Evolutionary conservation across 129 eudicot genomes (phyloP), one percentile per base, ranked within the genome.

Genomic region (Flaveria robusta): DNA sequence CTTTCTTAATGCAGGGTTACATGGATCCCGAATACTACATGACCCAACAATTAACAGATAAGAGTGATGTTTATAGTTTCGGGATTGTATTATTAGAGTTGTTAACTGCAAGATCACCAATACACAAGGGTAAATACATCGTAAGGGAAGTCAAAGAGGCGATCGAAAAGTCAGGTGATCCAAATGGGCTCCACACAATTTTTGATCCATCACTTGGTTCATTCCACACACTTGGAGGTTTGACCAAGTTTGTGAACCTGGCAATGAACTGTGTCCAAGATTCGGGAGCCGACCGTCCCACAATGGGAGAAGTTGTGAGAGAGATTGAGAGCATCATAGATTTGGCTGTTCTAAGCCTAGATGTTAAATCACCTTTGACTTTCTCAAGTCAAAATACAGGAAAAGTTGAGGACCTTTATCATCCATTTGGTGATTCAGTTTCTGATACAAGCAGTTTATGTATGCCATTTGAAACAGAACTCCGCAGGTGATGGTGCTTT

Each of bases 1-100:
- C 19, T 49, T 56, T 63, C 15, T 46, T 66, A 65, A 68, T 80
- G 80, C 74, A 93, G 98, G 98, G 98, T 68, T 93, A 90, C 82
- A 81, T 93, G 97, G 98, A 93, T 82, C 98, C 98, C 2, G 97
- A 93, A 78, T 93, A 90, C 59, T 87, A 81, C 89, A 93, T 87
- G 98, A 93, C 97, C 24, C 86, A 85, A 29, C 96, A 90, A 54
- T 51, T 93, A 22, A 93, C 98, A 7, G 92, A 93, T 62, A 93
- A 93, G 76, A 93, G 97, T 59, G 98, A 93, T 22, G 95, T 93
- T 20, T 93, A 86, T 3, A 93, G 96, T 88, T 93, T 93, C 64
- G 98, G 98, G 51, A 81, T 93, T 37, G 97, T 93, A 46, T 74
- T 93, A n/a, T 73, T 93, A 64, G 98, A 93, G 81, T 41, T 93